Percentiles rank a stretch among this genome's conserved stretches.
phyloP scores from a whole-genome alignment of 768 basidiomycete genomes.

The Trichaptum fuscoviolaceum region DNA sequence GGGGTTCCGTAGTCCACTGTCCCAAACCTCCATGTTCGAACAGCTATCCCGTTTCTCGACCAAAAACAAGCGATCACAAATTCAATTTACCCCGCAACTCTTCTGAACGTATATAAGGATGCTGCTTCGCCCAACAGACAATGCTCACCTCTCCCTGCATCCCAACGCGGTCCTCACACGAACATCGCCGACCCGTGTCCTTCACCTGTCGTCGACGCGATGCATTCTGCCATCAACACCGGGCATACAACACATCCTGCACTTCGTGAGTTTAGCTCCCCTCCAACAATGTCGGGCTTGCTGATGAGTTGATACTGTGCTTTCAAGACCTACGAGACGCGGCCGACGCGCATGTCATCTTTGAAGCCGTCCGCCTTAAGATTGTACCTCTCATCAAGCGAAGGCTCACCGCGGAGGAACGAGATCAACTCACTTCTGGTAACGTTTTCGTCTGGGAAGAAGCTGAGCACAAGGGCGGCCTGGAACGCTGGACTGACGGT shows the following conservation, averaged over 20 bases:
- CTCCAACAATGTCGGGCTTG: background rate
- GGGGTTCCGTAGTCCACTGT: background rate
- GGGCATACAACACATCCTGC: slow-evolving; percentile 24
- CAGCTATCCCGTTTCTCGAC: background rate
- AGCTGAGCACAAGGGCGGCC: slow-evolving; percentile 65
- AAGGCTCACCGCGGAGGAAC: slow-evolving; percentile 61
- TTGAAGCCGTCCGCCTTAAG: slow-evolving; percentile 71
- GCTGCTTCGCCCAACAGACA: background rate
- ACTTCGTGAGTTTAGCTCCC: slow-evolving; percentile 22
- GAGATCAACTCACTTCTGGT: slow-evolving; percentile 64
- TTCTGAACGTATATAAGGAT: background rate
- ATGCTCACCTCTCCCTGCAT: background rate
- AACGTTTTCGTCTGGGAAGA: slow-evolving; percentile 87
- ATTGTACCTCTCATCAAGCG: slow-evolving; percentile 67
- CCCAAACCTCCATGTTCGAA: background rate
- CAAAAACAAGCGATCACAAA: background rate
- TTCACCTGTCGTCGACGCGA: background rate
- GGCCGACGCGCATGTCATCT: slow-evolving; percentile 69
- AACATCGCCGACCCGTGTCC: background rate
- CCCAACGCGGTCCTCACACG: background rate
- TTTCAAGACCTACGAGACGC: slow-evolving; percentile 67
- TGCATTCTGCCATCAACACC: slow-evolving; percentile 1
- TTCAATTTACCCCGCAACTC: background rate
- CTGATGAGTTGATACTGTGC: slow-evolving; percentile 8
- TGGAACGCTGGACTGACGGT: slow-evolving; percentile 80